phyloP scores from a whole-genome alignment of 2,329 filamentous ascomycete species.

The Colletotrichum tabaci region DNA sequence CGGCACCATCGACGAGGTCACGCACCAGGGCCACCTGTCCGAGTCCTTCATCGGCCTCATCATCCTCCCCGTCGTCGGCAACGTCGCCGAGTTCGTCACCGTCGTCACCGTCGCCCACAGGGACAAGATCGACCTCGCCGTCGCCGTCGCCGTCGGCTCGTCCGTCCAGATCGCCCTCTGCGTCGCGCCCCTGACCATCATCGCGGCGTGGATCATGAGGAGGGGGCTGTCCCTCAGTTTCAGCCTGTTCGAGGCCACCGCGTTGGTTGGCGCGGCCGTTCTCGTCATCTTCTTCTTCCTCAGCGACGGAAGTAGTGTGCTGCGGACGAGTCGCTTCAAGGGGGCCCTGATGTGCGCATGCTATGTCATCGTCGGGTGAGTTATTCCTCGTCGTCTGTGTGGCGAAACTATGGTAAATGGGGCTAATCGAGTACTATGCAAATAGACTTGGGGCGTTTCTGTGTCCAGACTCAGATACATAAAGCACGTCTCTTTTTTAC shows the following conservation, averaged over 20 bases:
- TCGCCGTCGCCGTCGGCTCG: slow-evolving; percentile 73
- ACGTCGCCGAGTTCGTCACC: slow-evolving; percentile 75
- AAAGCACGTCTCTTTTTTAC: neutral
- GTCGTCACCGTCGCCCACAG: slow-evolving; percentile 72
- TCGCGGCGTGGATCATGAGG: slow-evolving; percentile 71
- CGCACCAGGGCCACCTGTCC: slow-evolving; percentile 63
- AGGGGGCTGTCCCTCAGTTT: slow-evolving; percentile 78
- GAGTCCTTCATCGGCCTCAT: slow-evolving; percentile 74
- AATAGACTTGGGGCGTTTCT: slow-evolving; percentile 13
- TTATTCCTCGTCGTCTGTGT: neutral
- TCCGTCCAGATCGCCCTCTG: slow-evolving; percentile 75
- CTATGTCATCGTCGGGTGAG: slow-evolving; percentile 66
- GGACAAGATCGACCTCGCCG: slow-evolving; percentile 74
- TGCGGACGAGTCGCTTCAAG: slow-evolving; percentile 64
- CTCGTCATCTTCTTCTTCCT: slow-evolving; percentile 84
- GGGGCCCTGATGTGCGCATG: slow-evolving; percentile 70
- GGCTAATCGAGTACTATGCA: neutral
- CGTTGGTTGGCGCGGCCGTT: slow-evolving; percentile 78
- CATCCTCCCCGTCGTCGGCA: slow-evolving; percentile 74
- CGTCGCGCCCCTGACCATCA: slow-evolving; percentile 72
- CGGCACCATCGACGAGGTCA: slow-evolving; percentile 70
- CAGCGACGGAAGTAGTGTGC: slow-evolving; percentile 79
- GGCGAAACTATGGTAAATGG: neutral
- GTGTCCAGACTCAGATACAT: slow-evolving; percentile 2
- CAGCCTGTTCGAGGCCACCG: slow-evolving; percentile 81